Percentiles rank a stretch among this genome's conserved stretches.
These are phyloP conservation scores for Daedalea quercina DNA, from an alignment of 768 basidiomycete species.

Conservation along the genomic window DNA sequence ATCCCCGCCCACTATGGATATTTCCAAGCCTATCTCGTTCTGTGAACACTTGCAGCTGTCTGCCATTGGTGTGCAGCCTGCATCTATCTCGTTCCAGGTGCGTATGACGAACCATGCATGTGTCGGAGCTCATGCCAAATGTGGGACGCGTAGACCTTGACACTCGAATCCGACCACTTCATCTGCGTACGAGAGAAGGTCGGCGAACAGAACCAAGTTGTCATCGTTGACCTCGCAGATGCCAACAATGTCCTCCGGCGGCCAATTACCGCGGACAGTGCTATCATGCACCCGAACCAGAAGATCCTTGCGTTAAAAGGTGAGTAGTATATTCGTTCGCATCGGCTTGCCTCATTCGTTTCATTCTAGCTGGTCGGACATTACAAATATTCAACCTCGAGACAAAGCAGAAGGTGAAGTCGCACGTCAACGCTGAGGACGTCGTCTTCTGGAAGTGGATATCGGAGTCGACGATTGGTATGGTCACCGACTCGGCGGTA, in stretches of 20 bases:
- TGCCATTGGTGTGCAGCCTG: conserved; percentile 91
- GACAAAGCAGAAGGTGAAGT: conserved; percentile 95
- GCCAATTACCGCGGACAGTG: conserved; percentile 97
- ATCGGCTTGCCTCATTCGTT: neutral
- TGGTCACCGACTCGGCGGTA: conserved; percentile 92
- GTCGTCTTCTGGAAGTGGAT: conserved; percentile 99
- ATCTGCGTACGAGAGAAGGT: conserved; percentile 97
- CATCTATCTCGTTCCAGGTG: conserved; percentile 96
- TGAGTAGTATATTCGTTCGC: conserved; percentile 24
- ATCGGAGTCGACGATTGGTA: conserved; percentile 81
- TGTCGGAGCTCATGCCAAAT: neutral
- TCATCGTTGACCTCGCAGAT: conserved; percentile 96
- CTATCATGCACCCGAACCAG: conserved; percentile 95
- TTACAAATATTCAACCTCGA: conserved; percentile 98
- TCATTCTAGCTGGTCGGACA: conserved; percentile 72
- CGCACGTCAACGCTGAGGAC: conserved; percentile 90
- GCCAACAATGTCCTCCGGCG: conserved; percentile 95
- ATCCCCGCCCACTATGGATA: conserved; percentile 24
- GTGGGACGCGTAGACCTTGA: conserved; percentile 57
- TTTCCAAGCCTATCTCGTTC: conserved; percentile 75
- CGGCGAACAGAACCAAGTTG: conserved; percentile 94
- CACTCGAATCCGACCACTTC: conserved; percentile 96
- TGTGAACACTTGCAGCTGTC: conserved; percentile 93
- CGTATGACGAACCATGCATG: conserved; percentile 27
- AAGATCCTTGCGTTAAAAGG: conserved; percentile 97